phyloP scores from a whole-genome alignment of 257 asterid species.

The Lavandula angustifolia region DNA sequence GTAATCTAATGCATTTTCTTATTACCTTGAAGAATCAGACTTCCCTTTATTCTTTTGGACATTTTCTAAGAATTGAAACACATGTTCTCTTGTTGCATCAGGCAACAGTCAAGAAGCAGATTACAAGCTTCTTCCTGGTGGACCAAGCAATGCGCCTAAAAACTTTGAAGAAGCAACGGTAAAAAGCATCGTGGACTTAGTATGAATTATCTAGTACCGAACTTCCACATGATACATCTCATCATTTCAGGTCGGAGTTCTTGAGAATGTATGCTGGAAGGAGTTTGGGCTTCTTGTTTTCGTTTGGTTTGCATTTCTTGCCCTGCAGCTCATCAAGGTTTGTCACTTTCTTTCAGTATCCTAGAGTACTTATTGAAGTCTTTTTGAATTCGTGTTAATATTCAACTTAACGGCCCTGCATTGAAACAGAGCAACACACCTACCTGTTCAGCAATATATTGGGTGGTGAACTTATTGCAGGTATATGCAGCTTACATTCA shows the following conservation, averaged over 20 bases:
- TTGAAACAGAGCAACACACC: slow-evolving; percentile 59
- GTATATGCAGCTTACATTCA: slow-evolving; percentile 35
- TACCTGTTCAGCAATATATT: slow-evolving; percentile 68
- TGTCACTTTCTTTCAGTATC: background rate
- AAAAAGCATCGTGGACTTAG: slow-evolving; percentile 23
- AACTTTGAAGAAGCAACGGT: slow-evolving; percentile 57
- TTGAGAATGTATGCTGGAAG: slow-evolving; percentile 91
- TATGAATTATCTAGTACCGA: slow-evolving; percentile 15
- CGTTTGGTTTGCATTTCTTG: slow-evolving; percentile 86
- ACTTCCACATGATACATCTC: slow-evolving; percentile 24
- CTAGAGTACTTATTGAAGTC: background rate
- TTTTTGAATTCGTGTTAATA: background rate
- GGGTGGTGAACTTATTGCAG: slow-evolving; percentile 95
- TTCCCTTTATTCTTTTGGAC: slow-evolving; percentile 5
- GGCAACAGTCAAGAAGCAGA: slow-evolving; percentile 63
- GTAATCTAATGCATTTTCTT: no score
- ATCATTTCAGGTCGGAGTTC: slow-evolving; percentile 59
- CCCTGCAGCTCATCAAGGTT: slow-evolving; percentile 80
- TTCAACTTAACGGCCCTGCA: slow-evolving; percentile 27
- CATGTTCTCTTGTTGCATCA: slow-evolving; percentile 24
- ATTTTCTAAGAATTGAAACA: slow-evolving; percentile 18
- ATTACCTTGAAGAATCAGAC: background rate
- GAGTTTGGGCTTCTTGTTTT: slow-evolving; percentile 79
- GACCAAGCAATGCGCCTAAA: slow-evolving; percentile 53
- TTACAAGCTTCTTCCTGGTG: slow-evolving; percentile 76